A percentile compares a stretch with the other conserved stretches of the same genome.
Evolutionary conservation across 2,329 filamentous ascomycete genomes (phyloP).

Genomic region (Penicillium sp.): DNA sequence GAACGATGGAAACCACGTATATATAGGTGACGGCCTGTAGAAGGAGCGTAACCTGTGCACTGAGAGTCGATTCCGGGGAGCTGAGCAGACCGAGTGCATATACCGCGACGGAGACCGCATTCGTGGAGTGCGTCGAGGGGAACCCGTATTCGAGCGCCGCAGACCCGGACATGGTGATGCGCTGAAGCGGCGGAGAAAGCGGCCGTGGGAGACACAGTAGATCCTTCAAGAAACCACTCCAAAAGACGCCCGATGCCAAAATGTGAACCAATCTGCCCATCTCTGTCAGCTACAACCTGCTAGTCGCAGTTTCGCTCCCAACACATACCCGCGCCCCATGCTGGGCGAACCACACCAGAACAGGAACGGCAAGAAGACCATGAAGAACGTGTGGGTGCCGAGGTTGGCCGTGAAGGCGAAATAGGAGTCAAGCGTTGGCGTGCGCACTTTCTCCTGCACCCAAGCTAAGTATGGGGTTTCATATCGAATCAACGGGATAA

Average conservation of each 20-base stretch:
- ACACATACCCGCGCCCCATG: constrained; percentile 79
- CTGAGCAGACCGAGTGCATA: constrained; percentile 75
- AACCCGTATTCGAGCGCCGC: constrained; percentile 96
- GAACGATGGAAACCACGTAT: constrained; percentile 84
- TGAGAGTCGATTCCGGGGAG: constrained; percentile 63
- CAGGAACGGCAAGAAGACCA: constrained; percentile 88
- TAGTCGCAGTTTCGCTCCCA: neutral
- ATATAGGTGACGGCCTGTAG: constrained; percentile 74
- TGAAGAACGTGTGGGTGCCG: constrained; percentile 98
- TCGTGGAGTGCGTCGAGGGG: constrained; percentile 94
- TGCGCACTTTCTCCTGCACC: constrained; percentile 77
- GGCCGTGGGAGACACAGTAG: constrained; percentile 89
- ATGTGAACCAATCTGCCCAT: constrained; percentile 62
- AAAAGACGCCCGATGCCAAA: constrained; percentile 76
- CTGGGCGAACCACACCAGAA: constrained; percentile 94
- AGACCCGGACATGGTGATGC: constrained; percentile 97
- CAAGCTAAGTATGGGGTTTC: constrained; percentile 93
- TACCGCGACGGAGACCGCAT: constrained; percentile 89
- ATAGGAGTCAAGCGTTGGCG: constrained; percentile 87
- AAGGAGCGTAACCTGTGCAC: constrained; percentile 58
- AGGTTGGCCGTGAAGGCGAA: constrained; percentile 96
- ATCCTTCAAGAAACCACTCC: constrained; percentile 93
- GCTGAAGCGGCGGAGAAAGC: constrained; percentile 83
- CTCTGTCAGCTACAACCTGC: neutral
- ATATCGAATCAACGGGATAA: constrained; percentile 86